These are phyloP conservation scores for Spiromastix sp. DNA, from an alignment of 2,329 filamentous ascomycete genomes.

Conservation along the genomic window DNA sequence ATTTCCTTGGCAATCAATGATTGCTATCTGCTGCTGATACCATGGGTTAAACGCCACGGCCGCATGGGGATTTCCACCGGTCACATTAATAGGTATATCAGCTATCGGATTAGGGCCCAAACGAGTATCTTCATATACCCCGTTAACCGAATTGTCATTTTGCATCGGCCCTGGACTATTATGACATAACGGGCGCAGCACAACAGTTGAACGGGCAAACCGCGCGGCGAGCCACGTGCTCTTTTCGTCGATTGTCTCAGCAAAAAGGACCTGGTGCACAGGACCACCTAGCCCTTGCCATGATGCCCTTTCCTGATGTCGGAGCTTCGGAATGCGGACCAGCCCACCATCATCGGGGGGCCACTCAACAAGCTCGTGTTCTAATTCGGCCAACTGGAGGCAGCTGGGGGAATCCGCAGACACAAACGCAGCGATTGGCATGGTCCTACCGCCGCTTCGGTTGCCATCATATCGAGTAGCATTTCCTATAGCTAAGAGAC, in stretches of 20 bases:
- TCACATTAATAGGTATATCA: conserved; percentile 32
- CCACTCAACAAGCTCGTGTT: conserved; percentile 18
- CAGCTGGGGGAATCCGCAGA: conserved; percentile 38
- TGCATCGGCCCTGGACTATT: conserved; percentile 18
- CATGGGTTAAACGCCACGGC: conserved; percentile 52
- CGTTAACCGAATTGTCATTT: conserved; percentile 7
- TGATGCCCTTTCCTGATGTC: conserved; percentile 32
- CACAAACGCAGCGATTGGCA: conserved; percentile 28
- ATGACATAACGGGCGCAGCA: conserved; percentile 37
- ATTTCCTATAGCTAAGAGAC: conserved; percentile 40
- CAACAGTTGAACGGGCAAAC: conserved; percentile 32
- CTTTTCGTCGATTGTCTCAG: conserved; percentile 31
- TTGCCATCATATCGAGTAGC: conserved; percentile 29
- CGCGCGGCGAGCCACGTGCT: conserved; percentile 42
- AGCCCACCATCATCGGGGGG: conserved; percentile 9
- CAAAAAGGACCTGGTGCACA: conserved; percentile 46
- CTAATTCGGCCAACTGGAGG: conserved; percentile 34
- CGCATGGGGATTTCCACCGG: conserved; percentile 39
- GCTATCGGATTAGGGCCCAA: conserved; percentile 38
- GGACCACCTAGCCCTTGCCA: conserved; percentile 41
- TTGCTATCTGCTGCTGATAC: conserved; percentile 45
- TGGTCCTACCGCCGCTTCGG: conserved; percentile 15
- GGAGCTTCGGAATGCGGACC: conserved; percentile 26
- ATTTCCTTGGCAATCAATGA: conserved; percentile 42
- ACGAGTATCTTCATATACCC: conserved; percentile 24